phyloP scores from a whole-genome alignment of 176 grass and related monocot genomes.

The Cymbopogon citratus region DNA sequence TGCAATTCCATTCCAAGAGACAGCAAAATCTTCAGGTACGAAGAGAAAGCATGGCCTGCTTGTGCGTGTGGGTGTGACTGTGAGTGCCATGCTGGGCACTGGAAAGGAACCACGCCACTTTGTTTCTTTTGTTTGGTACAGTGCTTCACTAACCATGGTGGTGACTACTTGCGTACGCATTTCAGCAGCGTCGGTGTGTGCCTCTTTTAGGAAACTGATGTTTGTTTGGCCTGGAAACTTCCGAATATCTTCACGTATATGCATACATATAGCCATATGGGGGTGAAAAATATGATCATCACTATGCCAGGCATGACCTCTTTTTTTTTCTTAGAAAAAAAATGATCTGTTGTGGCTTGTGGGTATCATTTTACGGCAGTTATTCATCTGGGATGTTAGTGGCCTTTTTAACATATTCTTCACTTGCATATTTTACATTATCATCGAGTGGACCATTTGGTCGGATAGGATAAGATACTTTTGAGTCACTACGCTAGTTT shows the following conservation, averaged over 20 bases:
- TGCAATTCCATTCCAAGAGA: slow-evolving; percentile 1
- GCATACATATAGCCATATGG: background rate
- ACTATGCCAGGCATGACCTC: background rate
- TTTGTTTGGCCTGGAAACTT: background rate
- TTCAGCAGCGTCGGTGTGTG: background rate
- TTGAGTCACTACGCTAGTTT: background rate
- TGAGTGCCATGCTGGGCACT: background rate
- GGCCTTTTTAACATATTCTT: background rate
- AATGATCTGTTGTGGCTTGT: background rate
- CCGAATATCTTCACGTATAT: background rate
- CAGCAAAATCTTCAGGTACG: background rate
- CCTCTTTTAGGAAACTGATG: background rate
- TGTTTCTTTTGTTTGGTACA: background rate
- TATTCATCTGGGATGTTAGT: slow-evolving; percentile 8
- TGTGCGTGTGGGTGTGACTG: background rate
- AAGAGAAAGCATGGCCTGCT: background rate
- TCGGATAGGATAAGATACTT: slow-evolving; percentile 12
- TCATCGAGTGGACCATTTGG: slow-evolving; percentile 16
- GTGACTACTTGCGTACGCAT: background rate
- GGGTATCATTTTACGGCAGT: background rate
- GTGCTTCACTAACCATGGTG: background rate
- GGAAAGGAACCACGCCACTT: background rate
- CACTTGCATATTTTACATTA: slow-evolving; percentile 25
- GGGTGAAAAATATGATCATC: background rate
- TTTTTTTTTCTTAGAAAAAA: background rate